Evolutionary conservation across 1,139 yeast species (phyloP).

Genomic region (Candida neerlandica): DNA sequence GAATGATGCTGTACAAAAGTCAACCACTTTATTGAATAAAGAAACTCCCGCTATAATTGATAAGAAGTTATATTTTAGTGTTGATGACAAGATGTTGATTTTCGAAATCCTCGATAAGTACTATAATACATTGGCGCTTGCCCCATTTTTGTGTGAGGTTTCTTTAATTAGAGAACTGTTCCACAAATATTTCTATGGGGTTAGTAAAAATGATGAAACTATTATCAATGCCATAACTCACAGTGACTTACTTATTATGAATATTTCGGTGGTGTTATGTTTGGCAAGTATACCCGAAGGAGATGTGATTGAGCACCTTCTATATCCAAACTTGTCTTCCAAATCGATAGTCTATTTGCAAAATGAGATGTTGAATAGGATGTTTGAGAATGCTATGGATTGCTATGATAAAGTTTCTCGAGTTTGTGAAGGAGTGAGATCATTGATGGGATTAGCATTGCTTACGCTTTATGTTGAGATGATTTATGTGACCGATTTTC

Average conservation of each 20-base stretch:
- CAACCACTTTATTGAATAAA: constrained; percentile 7
- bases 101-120: constrained; percentile 15
- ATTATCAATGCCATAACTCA: constrained; percentile 9
- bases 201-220: constrained; percentile 10
- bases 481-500: constrained; percentile 26
- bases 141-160: constrained; percentile 13
- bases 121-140: constrained; percentile 10
- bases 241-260: constrained; percentile 22
- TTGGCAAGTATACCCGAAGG: constrained; percentile 10
- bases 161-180: constrained; percentile 13
- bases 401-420: constrained; percentile 24
- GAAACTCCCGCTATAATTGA: not conserved
- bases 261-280: constrained; percentile 19
- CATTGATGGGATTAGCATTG: constrained; percentile 28
- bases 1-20: constrained; percentile 12
- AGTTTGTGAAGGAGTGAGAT: constrained; percentile 21
- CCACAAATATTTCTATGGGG: constrained; percentile 14
- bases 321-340: constrained; percentile 12
- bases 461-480: constrained; percentile 26
- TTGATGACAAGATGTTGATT: constrained; percentile 11
- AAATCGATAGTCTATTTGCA: constrained; percentile 7
- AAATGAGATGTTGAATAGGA: constrained; percentile 10
- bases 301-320: constrained; percentile 6
- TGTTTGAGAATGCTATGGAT: constrained; percentile 22
- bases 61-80: constrained; percentile 9